Base-by-base conservation (phyloP, 306 rosid species). In the Gastrolobium bilobum region DNA sequence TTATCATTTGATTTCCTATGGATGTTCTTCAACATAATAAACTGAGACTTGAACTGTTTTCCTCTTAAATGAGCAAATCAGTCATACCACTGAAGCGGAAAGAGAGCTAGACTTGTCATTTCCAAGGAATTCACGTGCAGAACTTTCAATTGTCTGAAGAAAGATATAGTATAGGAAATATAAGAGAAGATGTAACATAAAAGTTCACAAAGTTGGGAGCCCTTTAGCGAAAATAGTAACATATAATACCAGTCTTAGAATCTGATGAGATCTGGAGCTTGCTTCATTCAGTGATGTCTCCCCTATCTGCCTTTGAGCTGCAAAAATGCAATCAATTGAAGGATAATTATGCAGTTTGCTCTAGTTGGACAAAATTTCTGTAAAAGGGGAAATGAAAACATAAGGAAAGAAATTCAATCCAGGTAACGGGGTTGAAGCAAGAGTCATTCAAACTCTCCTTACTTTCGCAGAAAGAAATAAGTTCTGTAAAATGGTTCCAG, bases 241-340 rank as follows among this genome's bases (percentile, higher is more conserved):
- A 50, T 77, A 47, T 44, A 78, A 46, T 90, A 93, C 99, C 96
- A 96, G 78, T 92, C 96, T 88, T 63, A 96, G 93, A 87, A 96
- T 96, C 88, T 93, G 98, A 93, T 96, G 99, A 69, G 99, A 96
- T 88, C 98, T 90, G 77, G 99, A 96, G 91, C 99, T 96, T 73
- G 96, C 93, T 89, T 93, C 98, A 85, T 96, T 96, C 84, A 96
- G 65, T 60, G 98, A 77, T 76, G 99, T 96, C 86, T 96, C 98
- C 78, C 99, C 99, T 64, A 96, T 91, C 84, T 96, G 99, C 81
- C 99, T 90, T 87, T 96, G 97, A 76, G 92, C 99, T 96, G 90
- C 34, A 63, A 85, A 87, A 78, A 31, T 43, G 34, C 37, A 42
- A 20, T n/a, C 72, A 63, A 71, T 46, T 30, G 29, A 26, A 61